Conservation (phyloP, 352 stramenopile species). For the Aphanomyces stellatus region DNA sequence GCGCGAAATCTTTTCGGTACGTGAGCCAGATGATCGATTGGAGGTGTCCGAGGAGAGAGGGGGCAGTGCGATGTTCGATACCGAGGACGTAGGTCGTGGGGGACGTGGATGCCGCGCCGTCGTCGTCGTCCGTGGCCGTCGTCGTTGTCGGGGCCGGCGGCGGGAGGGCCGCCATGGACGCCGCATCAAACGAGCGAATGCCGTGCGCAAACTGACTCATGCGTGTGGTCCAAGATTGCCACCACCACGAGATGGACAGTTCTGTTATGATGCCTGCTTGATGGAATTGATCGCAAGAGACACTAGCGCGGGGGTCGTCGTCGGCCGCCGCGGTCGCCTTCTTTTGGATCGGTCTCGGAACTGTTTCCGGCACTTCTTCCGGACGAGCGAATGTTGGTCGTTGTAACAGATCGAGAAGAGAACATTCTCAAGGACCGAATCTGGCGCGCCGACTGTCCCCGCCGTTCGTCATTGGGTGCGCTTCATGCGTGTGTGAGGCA, state of each 20-base stretch:
- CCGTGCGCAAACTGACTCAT: slow-evolving; percentile 81
- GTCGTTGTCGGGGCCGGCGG: slow-evolving; percentile 47
- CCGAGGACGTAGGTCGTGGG: slow-evolving; percentile 34
- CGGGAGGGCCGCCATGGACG: slow-evolving; percentile 26
- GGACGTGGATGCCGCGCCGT: no score
- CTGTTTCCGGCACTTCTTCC: no score
- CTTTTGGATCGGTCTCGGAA: no score
- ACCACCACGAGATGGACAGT: slow-evolving; percentile 15
- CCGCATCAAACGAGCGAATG: slow-evolving; percentile 60
- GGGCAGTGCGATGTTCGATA: slow-evolving; percentile 31
- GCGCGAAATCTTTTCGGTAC: slow-evolving; percentile 81
- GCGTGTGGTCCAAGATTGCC: slow-evolving; percentile 13
- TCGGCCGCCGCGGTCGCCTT: no score
- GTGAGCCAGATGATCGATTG: slow-evolving; percentile 83
- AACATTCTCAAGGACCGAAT: no score
- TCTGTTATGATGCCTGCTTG: slow-evolving; percentile 18
- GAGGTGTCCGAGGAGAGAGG: slow-evolving; percentile 25
- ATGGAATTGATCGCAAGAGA: no score
- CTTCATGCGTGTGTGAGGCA: no score
- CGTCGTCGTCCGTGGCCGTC: slow-evolving; percentile 27
- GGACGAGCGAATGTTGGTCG: no score
- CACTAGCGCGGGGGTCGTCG: no score
- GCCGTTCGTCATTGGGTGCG: no score
- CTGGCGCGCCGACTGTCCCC: no score
- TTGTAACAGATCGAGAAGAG: no score